A percentile compares a stretch with the other conserved stretches of the same genome.
Evolutionary conservation across 2,329 filamentous ascomycete genomes (phyloP).

Genomic region (Aspergillus jensenii): DNA sequence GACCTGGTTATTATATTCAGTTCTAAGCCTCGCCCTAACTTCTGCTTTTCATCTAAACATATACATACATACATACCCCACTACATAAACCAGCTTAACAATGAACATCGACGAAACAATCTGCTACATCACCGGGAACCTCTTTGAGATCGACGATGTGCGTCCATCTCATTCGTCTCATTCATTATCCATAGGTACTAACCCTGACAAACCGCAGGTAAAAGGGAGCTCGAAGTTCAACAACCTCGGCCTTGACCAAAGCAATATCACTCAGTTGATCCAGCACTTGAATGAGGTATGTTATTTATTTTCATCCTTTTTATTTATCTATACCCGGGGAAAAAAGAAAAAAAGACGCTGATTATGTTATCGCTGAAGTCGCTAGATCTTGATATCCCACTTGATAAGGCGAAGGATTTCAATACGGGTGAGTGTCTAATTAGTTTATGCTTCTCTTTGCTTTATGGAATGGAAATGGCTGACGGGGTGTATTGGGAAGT

Average conservation of each 20-base stretch:
- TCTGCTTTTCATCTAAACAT: no score
- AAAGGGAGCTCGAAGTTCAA: background rate
- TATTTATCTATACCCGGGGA: background rate
- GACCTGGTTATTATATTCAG: no score
- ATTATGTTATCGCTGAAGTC: background rate
- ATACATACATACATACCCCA: no score
- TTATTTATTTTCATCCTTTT: background rate
- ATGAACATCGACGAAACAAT: background rate
- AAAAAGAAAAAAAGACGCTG: no score
- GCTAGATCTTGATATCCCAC: background rate
- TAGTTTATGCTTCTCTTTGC: no score
- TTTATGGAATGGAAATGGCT: background rate
- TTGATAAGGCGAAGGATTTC: background rate
- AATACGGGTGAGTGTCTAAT: background rate
- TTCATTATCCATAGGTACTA: background rate
- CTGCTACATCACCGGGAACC: background rate
- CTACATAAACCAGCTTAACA: background rate
- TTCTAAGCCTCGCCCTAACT: no score
- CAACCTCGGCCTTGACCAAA: background rate
- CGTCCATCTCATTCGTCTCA: background rate
- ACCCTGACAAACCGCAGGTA: background rate
- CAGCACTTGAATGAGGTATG: background rate
- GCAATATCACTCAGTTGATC: background rate
- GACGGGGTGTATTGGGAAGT: background rate
- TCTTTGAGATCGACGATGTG: background rate